A percentile compares a stretch with the other conserved stretches of the same genome.
phyloP scores from a whole-genome alignment of 2,329 filamentous ascomycete genomes.

The Ophiostoma sp. region DNA sequence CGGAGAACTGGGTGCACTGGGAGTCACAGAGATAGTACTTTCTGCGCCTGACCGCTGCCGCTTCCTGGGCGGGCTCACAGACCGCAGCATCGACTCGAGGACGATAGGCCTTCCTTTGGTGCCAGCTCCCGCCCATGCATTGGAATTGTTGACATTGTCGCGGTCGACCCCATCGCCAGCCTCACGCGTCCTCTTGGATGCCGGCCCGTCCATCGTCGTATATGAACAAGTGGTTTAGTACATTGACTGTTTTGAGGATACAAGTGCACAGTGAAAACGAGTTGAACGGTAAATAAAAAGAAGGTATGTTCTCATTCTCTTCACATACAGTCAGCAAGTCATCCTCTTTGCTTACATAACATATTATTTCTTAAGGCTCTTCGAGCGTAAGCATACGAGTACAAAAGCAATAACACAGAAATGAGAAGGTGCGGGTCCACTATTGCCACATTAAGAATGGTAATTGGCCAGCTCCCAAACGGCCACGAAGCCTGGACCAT shows the following conservation, averaged over 20 bases:
- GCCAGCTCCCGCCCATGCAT: background rate
- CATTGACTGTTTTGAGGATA: too few species aligned
- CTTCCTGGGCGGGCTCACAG: slow-evolving; percentile 45
- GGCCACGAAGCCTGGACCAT: slow-evolving; percentile 13
- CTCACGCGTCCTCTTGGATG: too few species aligned
- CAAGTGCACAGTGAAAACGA: too few species aligned
- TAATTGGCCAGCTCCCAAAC: slow-evolving; percentile 6
- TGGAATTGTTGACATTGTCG: background rate
- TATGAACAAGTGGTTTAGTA: too few species aligned
- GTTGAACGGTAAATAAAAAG: too few species aligned
- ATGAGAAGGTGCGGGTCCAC: background rate
- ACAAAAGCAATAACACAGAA: too few species aligned
- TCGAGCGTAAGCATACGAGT: too few species aligned
- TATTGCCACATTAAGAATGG: background rate
- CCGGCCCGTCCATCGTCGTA: too few species aligned
- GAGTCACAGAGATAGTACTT: background rate
- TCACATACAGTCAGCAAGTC: too few species aligned
- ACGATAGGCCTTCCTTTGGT: background rate
- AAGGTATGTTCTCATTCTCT: too few species aligned
- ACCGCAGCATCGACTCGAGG: slow-evolving; percentile 21
- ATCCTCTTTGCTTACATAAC: too few species aligned
- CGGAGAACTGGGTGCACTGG: background rate
- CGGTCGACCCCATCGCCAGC: background rate
- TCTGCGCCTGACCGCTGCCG: slow-evolving; percentile 26
- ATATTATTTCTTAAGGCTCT: too few species aligned